These are phyloP conservation scores for Aegilops umbellulata DNA, from an alignment of 176 grass and related monocot genomes.

Conservation along the genomic window DNA sequence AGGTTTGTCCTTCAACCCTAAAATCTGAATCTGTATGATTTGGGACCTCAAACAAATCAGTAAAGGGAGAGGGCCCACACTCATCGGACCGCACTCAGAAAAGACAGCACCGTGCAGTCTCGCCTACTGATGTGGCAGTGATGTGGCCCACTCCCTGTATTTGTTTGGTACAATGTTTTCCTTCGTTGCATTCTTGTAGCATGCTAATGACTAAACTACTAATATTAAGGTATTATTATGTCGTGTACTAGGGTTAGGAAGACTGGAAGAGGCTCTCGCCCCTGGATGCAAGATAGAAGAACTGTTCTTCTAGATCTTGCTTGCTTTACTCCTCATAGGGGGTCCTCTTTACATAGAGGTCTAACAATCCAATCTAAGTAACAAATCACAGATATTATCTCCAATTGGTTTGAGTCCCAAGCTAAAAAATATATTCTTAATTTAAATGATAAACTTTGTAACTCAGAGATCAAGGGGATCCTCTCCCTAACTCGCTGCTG, in stretches of 20 bases:
- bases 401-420: neutral
- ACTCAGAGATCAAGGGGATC: neutral
- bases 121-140: neutral
- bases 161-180: conserved; percentile 2
- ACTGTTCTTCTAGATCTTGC: too few relatives aligned
- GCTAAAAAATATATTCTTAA: neutral
- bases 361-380: too few relatives aligned
- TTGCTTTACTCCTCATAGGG: too few relatives aligned
- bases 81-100: neutral
- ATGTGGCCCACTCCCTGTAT: neutral
- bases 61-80: neutral
- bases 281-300: neutral
- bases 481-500: neutral
- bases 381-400: neutral
- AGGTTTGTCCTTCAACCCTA: neutral
- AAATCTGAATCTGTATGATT: neutral
- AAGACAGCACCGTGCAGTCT: neutral
- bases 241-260: too few relatives aligned
- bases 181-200: neutral
- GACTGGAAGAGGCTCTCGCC: neutral
- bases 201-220: neutral
- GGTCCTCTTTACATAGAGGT: too few relatives aligned
- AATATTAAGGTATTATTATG: neutral
- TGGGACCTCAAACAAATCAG: neutral
- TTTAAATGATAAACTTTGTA: neutral